Base-by-base conservation (phyloP, 352 stramenopile species). In the Globisporangium radiosum region DNA sequence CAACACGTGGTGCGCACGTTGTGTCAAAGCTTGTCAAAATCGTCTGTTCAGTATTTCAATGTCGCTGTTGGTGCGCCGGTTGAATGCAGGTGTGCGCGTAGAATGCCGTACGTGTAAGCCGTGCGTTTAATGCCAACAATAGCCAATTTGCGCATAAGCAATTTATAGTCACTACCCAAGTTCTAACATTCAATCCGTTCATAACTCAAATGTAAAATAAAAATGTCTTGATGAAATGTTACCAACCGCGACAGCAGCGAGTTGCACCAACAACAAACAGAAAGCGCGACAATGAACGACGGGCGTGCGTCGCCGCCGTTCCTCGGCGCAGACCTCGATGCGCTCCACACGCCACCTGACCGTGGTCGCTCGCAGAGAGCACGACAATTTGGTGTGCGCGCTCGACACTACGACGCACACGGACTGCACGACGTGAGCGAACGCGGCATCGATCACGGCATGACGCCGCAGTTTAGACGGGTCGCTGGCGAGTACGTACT, bases 231-330 rank as follows among this genome's bases (percentile, higher is more conserved):
- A 25, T 49, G n/a, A 7, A 9, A 25, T 49, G 9, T 49, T 17
- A 25, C n/a, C 13, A 49, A 9, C 45, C 19, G 19, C 19, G 19
- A 25, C 19, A 49, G 11, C 7, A 49, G 40, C 37, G 1, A 25
- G 14, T 10, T 14, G 7, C 17, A 17, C 48, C 48, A 52, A 37
- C 50, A 44, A 44, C 17, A 6, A 55, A 0, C 51, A 43, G 51
- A 56, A 56, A 33, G 38, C 5, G 19, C 15, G 51, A 37, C 51
- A 40, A 45, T 56, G 25, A 19, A 56, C 7, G 51, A 44, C 40
- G 40, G 11, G 40, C 40, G 11, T 44, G 7, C 10, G 45, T 37
- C 53, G 36, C 11, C 40, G 25, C 37, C 40, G 19, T 37, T 25
- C 53, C 7, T 44, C 13, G 36, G 19, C 11, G 15, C 19, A 7